A percentile compares a stretch with the other conserved stretches of the same genome.
Conservation (phyloP, 2,329 filamentous ascomycete species). For the Fusarium caatingaense region DNA sequence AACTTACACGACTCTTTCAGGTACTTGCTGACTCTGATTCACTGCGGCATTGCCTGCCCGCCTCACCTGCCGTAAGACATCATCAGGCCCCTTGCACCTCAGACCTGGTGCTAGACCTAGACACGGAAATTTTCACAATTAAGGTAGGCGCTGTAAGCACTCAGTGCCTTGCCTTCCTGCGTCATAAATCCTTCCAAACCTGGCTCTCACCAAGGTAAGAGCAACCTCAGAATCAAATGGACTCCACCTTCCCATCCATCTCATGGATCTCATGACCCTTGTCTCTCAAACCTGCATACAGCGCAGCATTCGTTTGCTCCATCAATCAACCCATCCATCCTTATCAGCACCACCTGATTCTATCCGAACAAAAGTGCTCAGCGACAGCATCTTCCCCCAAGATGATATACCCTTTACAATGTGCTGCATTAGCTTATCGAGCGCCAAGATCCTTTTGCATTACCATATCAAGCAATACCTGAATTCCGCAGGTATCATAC, state of each 20-base stretch:
- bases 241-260: slow-evolving; percentile 10
- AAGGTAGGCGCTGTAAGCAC: neutral
- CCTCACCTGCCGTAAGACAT: slow-evolving; percentile 6
- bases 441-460: slow-evolving; percentile 1
- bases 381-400: slow-evolving; percentile 1
- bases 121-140: neutral
- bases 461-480: neutral
- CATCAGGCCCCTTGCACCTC: neutral
- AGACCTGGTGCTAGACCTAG: neutral
- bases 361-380: slow-evolving; percentile 32
- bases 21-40: neutral
- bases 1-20: slow-evolving; percentile 5
- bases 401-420: slow-evolving; percentile 2
- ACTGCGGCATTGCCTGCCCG: neutral
- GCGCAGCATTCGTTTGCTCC: slow-evolving; percentile 15
- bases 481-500: neutral
- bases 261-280: slow-evolving; percentile 17
- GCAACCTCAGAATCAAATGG: neutral
- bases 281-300: slow-evolving; percentile 14
- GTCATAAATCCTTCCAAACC: slow-evolving; percentile 8
- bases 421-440: slow-evolving; percentile 30
- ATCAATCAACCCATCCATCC: slow-evolving; percentile 16
- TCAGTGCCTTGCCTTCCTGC: slow-evolving; percentile 1
- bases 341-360: slow-evolving; percentile 29
- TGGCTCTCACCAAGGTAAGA: neutral